Base-by-base conservation (phyloP, 192 early-diverging fungal species). In the Oehlia diaphana region DNA sequence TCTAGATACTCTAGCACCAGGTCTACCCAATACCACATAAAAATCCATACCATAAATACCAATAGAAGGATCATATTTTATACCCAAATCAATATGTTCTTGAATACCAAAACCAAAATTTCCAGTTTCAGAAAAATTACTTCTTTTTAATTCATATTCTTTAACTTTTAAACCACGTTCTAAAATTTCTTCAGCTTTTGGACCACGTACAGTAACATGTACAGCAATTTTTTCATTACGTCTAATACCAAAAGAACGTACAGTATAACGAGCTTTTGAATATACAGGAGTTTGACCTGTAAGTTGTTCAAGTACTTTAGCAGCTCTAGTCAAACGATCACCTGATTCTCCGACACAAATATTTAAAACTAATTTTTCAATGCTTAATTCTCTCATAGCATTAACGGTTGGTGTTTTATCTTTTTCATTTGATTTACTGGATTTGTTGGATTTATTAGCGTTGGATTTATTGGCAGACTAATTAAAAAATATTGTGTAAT, bases 81-180 rank as follows among this genome's bases (percentile, higher is more conserved):
- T 99, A 86, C 96, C 97, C 88, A 99, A 92, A 91, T 99, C 98
- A 82, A 99, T 99, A 93, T 99, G 98, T 91, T 99, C 98, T 86
- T 98, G 94, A 90, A 99, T 95, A 96, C 98, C 98, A 89, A 98
- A 99, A 83, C 98, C 98, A 83, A 99, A 99, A 95, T 99, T 99
- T 75, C 98, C 98, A 77, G 96, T 98, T 68, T 86, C 91, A 49
- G 95, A 97, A 91, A 98, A 99, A 95, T 99, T 99, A 87, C 91
- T 84, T 69, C 89, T 89, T 86, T 92, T 92, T 61, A 99, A 89
- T 89, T 99, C 98, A 91, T 97, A 99, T 87, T 99, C 98, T 94
- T 97, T 98, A 86, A 99, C 98, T 93, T 99, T 98, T 82, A 99
- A 89, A 81, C 98, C 98, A 88, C 97, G 96, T 92, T 99, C 98